Evolutionary conservation across 164 flowering plant species (phyloP).

Genomic region (Warburgia ugandensis): DNA sequence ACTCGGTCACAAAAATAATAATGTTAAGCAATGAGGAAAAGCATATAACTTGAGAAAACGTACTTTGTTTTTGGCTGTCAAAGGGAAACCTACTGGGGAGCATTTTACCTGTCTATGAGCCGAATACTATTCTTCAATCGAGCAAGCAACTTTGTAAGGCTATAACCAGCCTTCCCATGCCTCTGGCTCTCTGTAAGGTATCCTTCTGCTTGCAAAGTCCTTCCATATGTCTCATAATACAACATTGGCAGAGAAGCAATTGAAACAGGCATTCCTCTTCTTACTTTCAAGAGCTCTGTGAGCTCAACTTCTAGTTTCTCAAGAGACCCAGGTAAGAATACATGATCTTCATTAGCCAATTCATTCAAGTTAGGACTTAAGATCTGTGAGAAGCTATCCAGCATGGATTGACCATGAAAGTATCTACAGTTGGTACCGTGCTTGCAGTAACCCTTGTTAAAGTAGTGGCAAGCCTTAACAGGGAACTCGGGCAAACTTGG

Average conservation of each 20-base stretch:
- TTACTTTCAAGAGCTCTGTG: constrained; percentile 53
- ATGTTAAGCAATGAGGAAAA: constrained; percentile 1
- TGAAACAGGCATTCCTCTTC: constrained; percentile 68
- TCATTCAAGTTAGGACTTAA: constrained; percentile 26
- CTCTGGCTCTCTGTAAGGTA: constrained; percentile 92
- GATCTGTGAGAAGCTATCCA: constrained; percentile 36
- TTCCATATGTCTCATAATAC: constrained; percentile 73
- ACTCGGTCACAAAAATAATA: constrained; percentile 9
- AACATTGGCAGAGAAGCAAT: constrained; percentile 81
- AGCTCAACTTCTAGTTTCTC: constrained; percentile 72
- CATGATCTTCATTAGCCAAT: constrained; percentile 34
- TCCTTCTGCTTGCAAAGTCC: constrained; percentile 71
- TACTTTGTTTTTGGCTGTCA: too few relatives aligned
- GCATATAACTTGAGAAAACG: not conserved
- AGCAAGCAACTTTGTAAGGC: constrained; percentile 82
- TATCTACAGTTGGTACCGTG: constrained; percentile 76
- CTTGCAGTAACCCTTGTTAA: constrained; percentile 71
- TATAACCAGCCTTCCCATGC: constrained; percentile 84
- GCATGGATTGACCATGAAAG: constrained; percentile 41
- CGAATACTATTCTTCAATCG: constrained; percentile 59
- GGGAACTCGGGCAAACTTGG: constrained; percentile 34
- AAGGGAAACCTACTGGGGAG: too few relatives aligned
- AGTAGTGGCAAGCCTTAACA: constrained; percentile 60
- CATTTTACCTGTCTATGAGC: constrained; percentile 61
- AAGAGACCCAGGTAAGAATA: constrained; percentile 57